Evolutionary conservation across 2,329 filamentous ascomycete genomes (phyloP).

Genomic region (Fusarium caatingaense): DNA sequence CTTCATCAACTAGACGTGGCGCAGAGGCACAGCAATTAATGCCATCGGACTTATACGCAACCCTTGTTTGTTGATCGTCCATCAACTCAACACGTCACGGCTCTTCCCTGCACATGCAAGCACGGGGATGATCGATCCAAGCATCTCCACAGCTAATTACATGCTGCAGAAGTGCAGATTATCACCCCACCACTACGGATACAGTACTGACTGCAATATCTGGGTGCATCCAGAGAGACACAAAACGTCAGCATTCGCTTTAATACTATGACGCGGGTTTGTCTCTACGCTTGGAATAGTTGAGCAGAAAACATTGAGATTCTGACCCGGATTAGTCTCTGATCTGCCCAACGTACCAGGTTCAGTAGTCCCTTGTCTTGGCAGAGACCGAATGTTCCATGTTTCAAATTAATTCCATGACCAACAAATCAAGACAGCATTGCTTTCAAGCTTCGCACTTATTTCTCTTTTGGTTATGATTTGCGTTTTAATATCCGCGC

Average conservation of each 20-base stretch:
- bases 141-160: slow-evolving; percentile 39
- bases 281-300: slow-evolving; percentile 24
- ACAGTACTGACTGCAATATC: slow-evolving; percentile 28
- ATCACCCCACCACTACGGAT: slow-evolving; percentile 20
- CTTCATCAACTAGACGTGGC: too few relatives aligned
- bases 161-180: slow-evolving; percentile 19
- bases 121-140: slow-evolving; percentile 32
- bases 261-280: slow-evolving; percentile 11
- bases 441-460: not conserved
- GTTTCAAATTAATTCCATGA: slow-evolving; percentile 34
- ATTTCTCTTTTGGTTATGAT: not conserved
- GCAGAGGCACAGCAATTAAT: not conserved
- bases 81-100: slow-evolving; percentile 14
- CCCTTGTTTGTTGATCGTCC: slow-evolving; percentile 32
- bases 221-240: slow-evolving; percentile 18
- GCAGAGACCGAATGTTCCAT: slow-evolving; percentile 27
- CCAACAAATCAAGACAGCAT: slow-evolving; percentile 1
- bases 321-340: slow-evolving; percentile 14
- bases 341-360: slow-evolving; percentile 8
- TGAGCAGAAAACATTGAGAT: not conserved
- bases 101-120: slow-evolving; percentile 8
- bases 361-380: slow-evolving; percentile 12
- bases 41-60: slow-evolving; percentile 13
- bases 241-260: not conserved
- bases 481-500: not conserved